Evolutionary conservation across 176 grass and related monocot species (phyloP).

Genomic region (Oryza coarctata): DNA sequence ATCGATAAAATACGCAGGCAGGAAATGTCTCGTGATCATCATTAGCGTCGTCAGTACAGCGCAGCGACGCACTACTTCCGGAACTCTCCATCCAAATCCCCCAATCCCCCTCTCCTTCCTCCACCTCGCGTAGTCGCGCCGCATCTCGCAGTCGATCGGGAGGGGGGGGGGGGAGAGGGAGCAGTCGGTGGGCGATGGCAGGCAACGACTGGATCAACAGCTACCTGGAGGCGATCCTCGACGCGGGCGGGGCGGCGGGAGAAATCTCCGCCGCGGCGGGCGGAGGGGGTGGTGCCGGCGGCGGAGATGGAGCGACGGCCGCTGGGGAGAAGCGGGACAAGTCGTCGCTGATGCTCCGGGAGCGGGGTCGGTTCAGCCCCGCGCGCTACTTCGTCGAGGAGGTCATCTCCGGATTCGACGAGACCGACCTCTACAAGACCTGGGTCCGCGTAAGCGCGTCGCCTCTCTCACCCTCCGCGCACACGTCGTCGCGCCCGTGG

Average conservation of each 20-base stretch:
- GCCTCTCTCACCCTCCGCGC: no score
- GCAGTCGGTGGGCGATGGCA: no score
- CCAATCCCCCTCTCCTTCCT: not conserved
- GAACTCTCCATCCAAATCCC: not conserved
- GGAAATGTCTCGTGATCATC: no score
- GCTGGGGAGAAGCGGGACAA: conserved; percentile 50
- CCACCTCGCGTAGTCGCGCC: not conserved
- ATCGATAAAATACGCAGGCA: no score
- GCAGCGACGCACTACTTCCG: not conserved
- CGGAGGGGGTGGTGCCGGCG: not conserved
- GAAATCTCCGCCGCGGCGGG: conserved; percentile 31
- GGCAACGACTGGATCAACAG: conserved; percentile 93
- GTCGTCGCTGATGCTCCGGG: conserved; percentile 52
- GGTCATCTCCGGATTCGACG: conserved; percentile 76
- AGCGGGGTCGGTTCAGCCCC: conserved; percentile 67
- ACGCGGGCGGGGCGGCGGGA: conserved; percentile 36
- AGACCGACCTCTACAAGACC: conserved; percentile 75
- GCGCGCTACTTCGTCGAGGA: conserved; percentile 83
- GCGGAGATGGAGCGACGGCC: not conserved
- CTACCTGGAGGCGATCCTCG: conserved; percentile 66
- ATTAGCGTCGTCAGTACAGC: no score
- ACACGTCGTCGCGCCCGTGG: not conserved
- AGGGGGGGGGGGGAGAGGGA: no score
- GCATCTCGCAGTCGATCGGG: not conserved
- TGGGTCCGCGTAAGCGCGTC: conserved; percentile 54